Percentiles rank a stretch among this genome's conserved stretches.
Conservation (phyloP, 106 monocot genomes). For the Agapanthus africanus region DNA sequence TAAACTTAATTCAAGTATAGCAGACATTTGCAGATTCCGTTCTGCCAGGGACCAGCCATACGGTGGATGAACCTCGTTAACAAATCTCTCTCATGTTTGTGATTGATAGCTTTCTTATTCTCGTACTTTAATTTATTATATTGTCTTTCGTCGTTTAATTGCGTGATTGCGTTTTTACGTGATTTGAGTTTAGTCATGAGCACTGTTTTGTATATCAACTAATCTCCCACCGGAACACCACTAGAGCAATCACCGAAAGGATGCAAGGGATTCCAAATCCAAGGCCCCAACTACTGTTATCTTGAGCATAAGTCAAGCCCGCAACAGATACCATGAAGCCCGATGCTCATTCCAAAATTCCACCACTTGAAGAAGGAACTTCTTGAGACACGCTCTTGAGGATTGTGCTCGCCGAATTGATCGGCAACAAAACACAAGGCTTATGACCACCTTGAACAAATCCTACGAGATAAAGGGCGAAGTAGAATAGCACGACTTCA, state of each 20-base stretch:
- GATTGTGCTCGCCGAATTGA: constrained; percentile 32
- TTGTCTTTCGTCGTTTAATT: too few relatives aligned
- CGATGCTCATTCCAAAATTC: constrained; percentile 27
- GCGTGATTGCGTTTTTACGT: too few relatives aligned
- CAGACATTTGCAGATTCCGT: too few relatives aligned
- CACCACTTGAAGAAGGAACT: constrained; percentile 41
- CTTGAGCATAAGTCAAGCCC: constrained; percentile 27
- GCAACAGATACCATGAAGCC: constrained; percentile 18
- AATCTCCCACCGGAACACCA: too few relatives aligned
- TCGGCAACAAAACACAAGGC: constrained; percentile 35
- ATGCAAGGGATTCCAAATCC: constrained; percentile 29
- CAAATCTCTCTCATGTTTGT: too few relatives aligned
- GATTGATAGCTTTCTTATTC: too few relatives aligned
- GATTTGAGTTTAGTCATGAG: too few relatives aligned
- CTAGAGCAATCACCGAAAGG: constrained; percentile 18
- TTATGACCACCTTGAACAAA: constrained; percentile 34
- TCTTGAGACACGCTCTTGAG: constrained; percentile 15
- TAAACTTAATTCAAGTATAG: too few relatives aligned
- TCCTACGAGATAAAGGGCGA: constrained; percentile 25
- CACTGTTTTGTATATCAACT: too few relatives aligned
- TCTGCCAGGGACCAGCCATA: too few relatives aligned
- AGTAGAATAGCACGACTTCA: constrained; percentile 27
- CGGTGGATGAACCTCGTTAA: too few relatives aligned
- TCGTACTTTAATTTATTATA: too few relatives aligned
- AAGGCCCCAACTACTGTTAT: constrained; percentile 32